Evolutionary conservation across 2,329 filamentous ascomycete genomes (phyloP).

Genomic region (Ramularia endophylla): DNA sequence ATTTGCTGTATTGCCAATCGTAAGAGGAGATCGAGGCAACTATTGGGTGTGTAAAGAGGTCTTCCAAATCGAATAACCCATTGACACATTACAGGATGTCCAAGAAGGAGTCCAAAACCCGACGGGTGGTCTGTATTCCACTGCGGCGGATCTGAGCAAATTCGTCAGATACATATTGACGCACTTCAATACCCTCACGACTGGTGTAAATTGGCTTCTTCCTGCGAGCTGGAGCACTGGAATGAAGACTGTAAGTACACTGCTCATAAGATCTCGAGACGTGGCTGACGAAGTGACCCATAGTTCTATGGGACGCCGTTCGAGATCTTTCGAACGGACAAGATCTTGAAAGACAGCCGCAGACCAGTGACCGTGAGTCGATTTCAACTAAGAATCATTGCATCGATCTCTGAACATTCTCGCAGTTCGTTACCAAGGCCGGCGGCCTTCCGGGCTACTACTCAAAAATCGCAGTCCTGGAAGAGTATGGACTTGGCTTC

Average conservation of each 20-base stretch:
- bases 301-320: slow-evolving; percentile 43
- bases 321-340: slow-evolving; percentile 41
- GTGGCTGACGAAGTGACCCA: too few species aligned
- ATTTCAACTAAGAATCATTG: too few species aligned
- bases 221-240: slow-evolving; percentile 35
- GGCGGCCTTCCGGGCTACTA: slow-evolving; percentile 40
- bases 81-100: slow-evolving; percentile 24
- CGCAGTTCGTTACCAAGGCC: slow-evolving; percentile 38
- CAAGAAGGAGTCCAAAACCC: slow-evolving; percentile 39
- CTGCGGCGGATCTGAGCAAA: slow-evolving; percentile 37
- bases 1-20: slow-evolving; percentile 34
- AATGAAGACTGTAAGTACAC: slow-evolving; percentile 19
- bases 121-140: slow-evolving; percentile 41
- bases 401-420: too few species aligned
- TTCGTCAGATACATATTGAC: slow-evolving; percentile 40
- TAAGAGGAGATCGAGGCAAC: slow-evolving; percentile 1
- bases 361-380: slow-evolving; percentile 31
- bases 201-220: slow-evolving; percentile 40
- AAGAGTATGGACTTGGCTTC: slow-evolving; percentile 41
- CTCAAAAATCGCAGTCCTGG: slow-evolving; percentile 35
- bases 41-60: slow-evolving; percentile 1
- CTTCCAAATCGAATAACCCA: too few species aligned
- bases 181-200: slow-evolving; percentile 37
- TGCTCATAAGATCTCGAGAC: too few species aligned
- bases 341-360: slow-evolving; percentile 31